Conservation (phyloP, 257 asterid species). For the Leonotis leonurus region DNA sequence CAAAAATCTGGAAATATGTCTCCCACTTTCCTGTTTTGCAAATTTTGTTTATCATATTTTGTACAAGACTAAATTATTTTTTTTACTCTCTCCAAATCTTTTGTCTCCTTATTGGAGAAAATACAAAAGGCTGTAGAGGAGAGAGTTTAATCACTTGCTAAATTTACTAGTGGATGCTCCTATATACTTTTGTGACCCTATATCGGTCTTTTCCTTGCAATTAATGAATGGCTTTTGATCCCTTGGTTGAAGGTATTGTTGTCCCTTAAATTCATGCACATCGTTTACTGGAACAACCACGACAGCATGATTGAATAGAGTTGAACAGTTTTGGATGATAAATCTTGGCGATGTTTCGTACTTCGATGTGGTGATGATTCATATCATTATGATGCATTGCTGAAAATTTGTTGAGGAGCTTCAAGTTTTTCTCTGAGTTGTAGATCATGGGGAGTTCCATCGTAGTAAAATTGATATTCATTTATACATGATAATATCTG, state of each 20-base stretch:
- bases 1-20: slow-evolving; percentile 6
- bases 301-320: background rate
- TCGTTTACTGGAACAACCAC: background rate
- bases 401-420: no score
- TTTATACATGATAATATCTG: background rate
- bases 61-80: slow-evolving; percentile 11
- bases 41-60: slow-evolving; percentile 14
- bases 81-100: background rate
- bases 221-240: background rate
- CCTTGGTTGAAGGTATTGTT: background rate
- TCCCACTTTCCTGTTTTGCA: slow-evolving; percentile 14
- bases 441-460: background rate
- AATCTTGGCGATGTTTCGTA: background rate
- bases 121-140: slow-evolving; percentile 14
- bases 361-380: background rate
- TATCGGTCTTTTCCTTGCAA: background rate
- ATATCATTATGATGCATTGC: no score
- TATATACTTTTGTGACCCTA: background rate
- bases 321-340: background rate
- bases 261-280: background rate
- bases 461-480: background rate
- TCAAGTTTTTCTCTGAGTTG: background rate
- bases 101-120: slow-evolving; percentile 16
- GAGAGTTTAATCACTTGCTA: background rate
- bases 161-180: slow-evolving; percentile 9